phyloP scores from a whole-genome alignment of 1,284 basidiomycete species.

The Cryptococcus hybrid region DNA sequence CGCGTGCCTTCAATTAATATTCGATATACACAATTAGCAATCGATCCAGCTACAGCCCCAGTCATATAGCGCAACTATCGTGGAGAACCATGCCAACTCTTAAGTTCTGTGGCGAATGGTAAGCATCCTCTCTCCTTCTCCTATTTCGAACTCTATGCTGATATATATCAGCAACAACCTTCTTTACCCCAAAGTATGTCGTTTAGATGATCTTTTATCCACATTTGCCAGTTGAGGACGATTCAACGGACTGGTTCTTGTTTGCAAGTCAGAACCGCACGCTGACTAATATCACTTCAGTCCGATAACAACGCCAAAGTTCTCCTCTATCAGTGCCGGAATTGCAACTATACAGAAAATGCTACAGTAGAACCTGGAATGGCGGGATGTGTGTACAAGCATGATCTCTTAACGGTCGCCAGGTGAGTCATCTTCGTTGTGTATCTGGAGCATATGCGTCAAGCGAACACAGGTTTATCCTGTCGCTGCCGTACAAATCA shows the following conservation, averaged over 20 bases:
- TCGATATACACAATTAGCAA: too few relatives aligned
- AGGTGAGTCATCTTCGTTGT: conserved; percentile 62
- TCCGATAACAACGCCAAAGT: conserved; percentile 81
- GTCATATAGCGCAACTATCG: too few relatives aligned
- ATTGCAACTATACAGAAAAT: conserved; percentile 84
- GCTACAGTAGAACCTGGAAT: conserved; percentile 59
- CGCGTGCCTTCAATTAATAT: too few relatives aligned
- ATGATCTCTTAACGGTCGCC: conserved; percentile 89
- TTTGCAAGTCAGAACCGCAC: too few relatives aligned
- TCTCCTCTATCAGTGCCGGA: conserved; percentile 90
- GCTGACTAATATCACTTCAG: conserved; percentile 48
- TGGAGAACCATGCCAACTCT: conserved; percentile 53
- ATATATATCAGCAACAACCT: conserved; percentile 70
- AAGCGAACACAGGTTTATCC: too few relatives aligned
- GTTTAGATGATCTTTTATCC: neutral
- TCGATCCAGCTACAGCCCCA: too few relatives aligned
- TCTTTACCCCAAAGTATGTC: conserved; percentile 68
- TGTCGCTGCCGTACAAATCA: too few relatives aligned
- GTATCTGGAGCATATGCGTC: neutral
- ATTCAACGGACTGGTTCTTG: too few relatives aligned
- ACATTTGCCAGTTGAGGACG: neutral
- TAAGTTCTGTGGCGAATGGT: conserved; percentile 82
- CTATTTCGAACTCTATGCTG: neutral
- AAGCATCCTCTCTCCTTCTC: conserved; percentile 8
- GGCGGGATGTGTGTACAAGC: conserved; percentile 80